Percentiles rank a stretch among this genome's conserved stretches.
Conservation (phyloP, 208 protist genomes). For the Phytomonas francai region DNA sequence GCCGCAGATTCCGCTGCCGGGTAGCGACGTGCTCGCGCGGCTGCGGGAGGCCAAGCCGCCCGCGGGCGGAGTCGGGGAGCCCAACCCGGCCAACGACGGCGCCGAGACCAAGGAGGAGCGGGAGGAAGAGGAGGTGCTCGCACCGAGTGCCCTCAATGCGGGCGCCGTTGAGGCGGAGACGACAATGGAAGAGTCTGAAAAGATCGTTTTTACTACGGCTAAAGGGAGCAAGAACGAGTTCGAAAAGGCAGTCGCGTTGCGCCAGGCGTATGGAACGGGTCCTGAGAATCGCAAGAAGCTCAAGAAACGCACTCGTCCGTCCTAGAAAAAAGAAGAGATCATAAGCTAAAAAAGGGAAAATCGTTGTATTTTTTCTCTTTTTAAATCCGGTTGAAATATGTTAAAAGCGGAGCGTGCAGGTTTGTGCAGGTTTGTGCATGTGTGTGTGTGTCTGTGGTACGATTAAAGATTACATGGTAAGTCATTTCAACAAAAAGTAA, state of each 20-base stretch:
- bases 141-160: not conserved
- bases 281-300: conserved; percentile 10
- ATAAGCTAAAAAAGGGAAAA: conserved; percentile 7
- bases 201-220: no score
- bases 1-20: conserved; percentile 46
- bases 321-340: not conserved
- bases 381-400: not conserved
- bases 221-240: no score
- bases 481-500: not conserved
- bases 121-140: not conserved
- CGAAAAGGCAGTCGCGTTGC: conserved; percentile 15
- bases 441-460: conserved; percentile 14
- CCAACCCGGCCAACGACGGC: not conserved
- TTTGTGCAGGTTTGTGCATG: conserved; percentile 13
- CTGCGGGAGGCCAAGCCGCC: not conserved
- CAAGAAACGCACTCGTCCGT: not conserved
- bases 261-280: conserved; percentile 20
- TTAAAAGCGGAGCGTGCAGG: not conserved
- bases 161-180: not conserved
- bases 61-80: conserved; percentile 10
- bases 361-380: conserved; percentile 11
- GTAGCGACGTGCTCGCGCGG: conserved; percentile 29
- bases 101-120: not conserved
- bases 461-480: not conserved
- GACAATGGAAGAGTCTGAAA: not conserved